Percentiles rank a stretch among this genome's conserved stretches.
These are phyloP conservation scores for Pulveroboletus sp. DNA, from an alignment of 768 basidiomycete genomes.

Conservation along the genomic window DNA sequence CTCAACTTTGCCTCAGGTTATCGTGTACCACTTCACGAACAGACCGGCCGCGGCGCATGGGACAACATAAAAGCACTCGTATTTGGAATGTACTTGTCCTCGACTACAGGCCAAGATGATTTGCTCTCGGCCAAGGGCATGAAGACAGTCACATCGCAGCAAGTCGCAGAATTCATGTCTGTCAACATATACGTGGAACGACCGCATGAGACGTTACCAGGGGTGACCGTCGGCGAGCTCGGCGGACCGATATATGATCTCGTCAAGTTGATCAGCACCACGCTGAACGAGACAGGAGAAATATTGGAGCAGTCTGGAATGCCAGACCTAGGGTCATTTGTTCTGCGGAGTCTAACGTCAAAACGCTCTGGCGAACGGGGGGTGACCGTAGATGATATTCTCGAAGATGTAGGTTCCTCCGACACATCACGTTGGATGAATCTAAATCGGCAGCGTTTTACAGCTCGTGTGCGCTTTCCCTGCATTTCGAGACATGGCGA, in stretches of 20 bases:
- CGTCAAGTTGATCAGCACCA: constrained; percentile 58
- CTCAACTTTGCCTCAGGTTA: constrained; percentile 86
- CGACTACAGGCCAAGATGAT: constrained; percentile 50
- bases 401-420: constrained; percentile 54
- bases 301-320: constrained; percentile 59
- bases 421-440: background rate
- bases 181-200: constrained; percentile 67
- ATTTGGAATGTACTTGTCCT: constrained; percentile 68
- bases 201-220: constrained; percentile 64
- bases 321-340: constrained; percentile 68
- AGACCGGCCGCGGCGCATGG: constrained; percentile 78
- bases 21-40: constrained; percentile 64
- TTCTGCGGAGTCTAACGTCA: constrained; percentile 60
- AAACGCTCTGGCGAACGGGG: constrained; percentile 28
- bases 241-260: constrained; percentile 73
- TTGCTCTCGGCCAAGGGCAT: constrained; percentile 68
- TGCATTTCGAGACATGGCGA: constrained; percentile 74
- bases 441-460: constrained; percentile 5
- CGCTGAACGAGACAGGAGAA: constrained; percentile 69
- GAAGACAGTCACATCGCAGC: constrained; percentile 44
- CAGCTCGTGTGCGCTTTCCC: constrained; percentile 77
- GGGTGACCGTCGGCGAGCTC: constrained; percentile 68
- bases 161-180: constrained; percentile 71
- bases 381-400: constrained; percentile 50
- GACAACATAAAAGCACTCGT: constrained; percentile 75